These are phyloP conservation scores for Chrysanthemum seticuspe DNA, from an alignment of 129 eudicot species.

Conservation along the genomic window DNA sequence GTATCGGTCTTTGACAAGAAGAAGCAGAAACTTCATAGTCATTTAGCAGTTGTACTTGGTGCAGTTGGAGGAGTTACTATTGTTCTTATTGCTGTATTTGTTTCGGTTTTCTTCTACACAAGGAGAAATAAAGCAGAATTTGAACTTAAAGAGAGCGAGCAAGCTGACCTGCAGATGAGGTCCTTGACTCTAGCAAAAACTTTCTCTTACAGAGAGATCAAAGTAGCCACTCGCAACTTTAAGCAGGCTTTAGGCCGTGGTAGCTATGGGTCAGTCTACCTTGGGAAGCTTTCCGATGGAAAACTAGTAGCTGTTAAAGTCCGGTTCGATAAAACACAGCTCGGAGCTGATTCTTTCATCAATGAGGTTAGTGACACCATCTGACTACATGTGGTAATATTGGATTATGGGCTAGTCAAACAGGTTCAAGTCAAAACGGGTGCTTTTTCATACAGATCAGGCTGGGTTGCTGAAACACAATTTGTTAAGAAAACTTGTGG, in stretches of 20 bases:
- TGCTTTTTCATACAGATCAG: too few relatives aligned
- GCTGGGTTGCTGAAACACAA: too few relatives aligned
- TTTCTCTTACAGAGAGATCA: constrained; percentile 80
- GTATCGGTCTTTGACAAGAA: constrained; percentile 62
- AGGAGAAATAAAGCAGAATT: constrained; percentile 39
- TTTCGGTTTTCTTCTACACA: constrained; percentile 42
- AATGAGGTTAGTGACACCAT: constrained; percentile 61
- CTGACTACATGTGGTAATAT: not conserved
- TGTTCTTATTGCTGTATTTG: constrained; percentile 31
- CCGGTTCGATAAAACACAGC: constrained; percentile 62
- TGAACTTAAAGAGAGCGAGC: constrained; percentile 28
- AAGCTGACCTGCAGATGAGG: constrained; percentile 42
- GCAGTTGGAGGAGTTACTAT: constrained; percentile 60
- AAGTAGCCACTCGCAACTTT: constrained; percentile 76
- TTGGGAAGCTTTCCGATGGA: constrained; percentile 74
- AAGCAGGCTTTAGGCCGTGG: constrained; percentile 82
- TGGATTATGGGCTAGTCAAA: too few relatives aligned
- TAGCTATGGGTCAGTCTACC: constrained; percentile 83
- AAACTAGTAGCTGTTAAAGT: constrained; percentile 85
- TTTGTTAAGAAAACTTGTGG: too few relatives aligned
- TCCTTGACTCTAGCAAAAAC: constrained; percentile 49
- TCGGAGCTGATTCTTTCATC: constrained; percentile 76
- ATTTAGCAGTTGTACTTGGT: constrained; percentile 53
- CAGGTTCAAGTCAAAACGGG: too few relatives aligned
- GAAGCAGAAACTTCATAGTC: constrained; percentile 55